Conservation (phyloP, 129 eudicot species). For the Escallonia rubra region DNA sequence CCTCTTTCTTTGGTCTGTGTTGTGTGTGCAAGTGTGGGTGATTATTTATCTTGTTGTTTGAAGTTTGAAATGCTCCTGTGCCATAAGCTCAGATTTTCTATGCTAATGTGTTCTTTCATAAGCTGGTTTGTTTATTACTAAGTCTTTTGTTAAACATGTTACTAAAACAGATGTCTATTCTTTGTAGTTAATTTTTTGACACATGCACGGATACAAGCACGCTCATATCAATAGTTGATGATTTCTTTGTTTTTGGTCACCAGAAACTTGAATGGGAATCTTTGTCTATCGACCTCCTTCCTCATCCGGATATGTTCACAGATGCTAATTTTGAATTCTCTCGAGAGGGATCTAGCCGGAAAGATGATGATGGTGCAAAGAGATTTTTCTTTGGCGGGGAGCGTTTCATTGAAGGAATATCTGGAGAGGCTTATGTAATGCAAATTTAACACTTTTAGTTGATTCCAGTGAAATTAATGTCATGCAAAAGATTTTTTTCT, state of each 20-base stretch:
- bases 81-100: conserved; percentile 3
- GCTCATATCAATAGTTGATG: conserved; percentile 11
- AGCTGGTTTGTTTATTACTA: conserved; percentile 3
- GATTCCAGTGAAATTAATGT: conserved; percentile 18
- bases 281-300: conserved; percentile 90
- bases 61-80: background rate
- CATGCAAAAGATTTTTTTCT: conserved; percentile 7
- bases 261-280: conserved; percentile 99
- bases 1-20: background rate
- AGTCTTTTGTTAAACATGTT: too few relatives aligned
- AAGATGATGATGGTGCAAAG: conserved; percentile 95
- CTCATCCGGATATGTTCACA: conserved; percentile 96
- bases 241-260: conserved; percentile 21
- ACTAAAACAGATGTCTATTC: too few relatives aligned
- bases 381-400: conserved; percentile 96
- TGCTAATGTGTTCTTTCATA: background rate
- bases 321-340: conserved; percentile 56
- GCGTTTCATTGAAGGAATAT: conserved; percentile 90
- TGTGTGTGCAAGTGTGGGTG: background rate
- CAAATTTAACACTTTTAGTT: conserved; percentile 24
- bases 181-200: background rate
- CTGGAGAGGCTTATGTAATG: conserved; percentile 98
- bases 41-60: too few relatives aligned
- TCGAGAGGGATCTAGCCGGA: conserved; percentile 55
- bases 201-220: background rate